Base-by-base conservation (phyloP, 176 grass and related monocot genomes). In the Melocanna baccifera region DNA sequence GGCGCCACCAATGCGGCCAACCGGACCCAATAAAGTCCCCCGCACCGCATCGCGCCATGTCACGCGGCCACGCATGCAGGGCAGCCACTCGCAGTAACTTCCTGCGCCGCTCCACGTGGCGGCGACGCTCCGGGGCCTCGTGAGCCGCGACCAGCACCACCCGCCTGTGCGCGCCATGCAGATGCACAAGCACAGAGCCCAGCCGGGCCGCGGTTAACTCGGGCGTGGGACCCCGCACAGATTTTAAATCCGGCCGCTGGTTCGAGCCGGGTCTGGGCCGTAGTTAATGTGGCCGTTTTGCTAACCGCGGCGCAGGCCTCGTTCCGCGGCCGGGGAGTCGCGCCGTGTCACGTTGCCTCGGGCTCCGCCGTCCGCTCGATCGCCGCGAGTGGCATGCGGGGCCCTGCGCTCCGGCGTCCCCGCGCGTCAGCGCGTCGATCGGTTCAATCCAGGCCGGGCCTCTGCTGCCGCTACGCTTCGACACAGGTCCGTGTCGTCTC, bases 231-330 rank as follows among this genome's bases (percentile, higher is more conserved):
- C 36, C 85, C 46, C 1, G 48, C 22, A 6, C 40, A 67, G 12
- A 22, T 62, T 86, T 68, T 48, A 76, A 87, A 89, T 22, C 40
- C 42, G 40, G 63, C 48, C 7, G 30, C 62, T 67, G 11, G 43
- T 20, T 69, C 69, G 37, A 67, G 23, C 45, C 53, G 23, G 42
- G 22, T 59, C 69, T 46, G 41, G 56, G 51, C 43, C 40, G 75
- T 26, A 68, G 76, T 80, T 83, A 59, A 86, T 80, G 92, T 19
- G 69, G 40, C 26, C 70, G n/a, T 94, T 63, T 81, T 83, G 87
- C 79, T 71, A 45, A 52, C 50, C 51, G 58, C 30, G 67, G 37
- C n/a, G 39, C 15, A 29, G 37, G 62, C 73, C 76, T 80, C 76
- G 72, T 45, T 57, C 71, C 83, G 45, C 68, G 51, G 45, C 62